Evolutionary conservation across 202 grass and related monocot genomes (phyloP).

Genomic region (Panicum virgatum): DNA sequence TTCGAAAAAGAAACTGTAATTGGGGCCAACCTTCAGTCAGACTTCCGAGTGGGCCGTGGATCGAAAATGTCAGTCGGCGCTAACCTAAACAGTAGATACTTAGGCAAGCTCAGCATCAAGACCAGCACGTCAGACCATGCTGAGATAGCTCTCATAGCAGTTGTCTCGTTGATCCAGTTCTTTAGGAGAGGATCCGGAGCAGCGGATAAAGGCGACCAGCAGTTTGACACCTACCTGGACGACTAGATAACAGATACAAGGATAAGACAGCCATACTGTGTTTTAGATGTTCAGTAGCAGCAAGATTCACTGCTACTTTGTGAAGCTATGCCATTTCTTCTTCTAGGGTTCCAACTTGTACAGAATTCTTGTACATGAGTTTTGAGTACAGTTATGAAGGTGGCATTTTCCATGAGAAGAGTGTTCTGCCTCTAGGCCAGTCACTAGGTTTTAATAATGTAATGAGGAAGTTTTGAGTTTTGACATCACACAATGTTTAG

Average conservation of each 20-base stretch:
- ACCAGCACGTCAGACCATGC: constrained; percentile 71
- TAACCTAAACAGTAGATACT: constrained; percentile 76
- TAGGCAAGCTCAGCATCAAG: constrained; percentile 66
- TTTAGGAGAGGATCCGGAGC: constrained; percentile 54
- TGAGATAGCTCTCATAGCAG: constrained; percentile 63
- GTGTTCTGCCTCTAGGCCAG: not conserved
- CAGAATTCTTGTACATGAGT: constrained; percentile 31
- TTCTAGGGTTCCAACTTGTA: constrained; percentile 42
- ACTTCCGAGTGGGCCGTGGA: constrained; percentile 64
- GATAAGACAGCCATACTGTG: not conserved
- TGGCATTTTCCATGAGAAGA: not conserved
- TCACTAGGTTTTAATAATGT: not conserved
- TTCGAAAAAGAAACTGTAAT: constrained; percentile 75
- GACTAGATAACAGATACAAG: constrained; percentile 13
- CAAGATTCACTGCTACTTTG: not conserved
- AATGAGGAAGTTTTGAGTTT: constrained; percentile 23
- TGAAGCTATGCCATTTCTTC: not conserved
- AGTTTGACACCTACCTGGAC: constrained; percentile 23
- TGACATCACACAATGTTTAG: not conserved
- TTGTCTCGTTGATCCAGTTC: constrained; percentile 64
- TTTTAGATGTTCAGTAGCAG: constrained; percentile 10
- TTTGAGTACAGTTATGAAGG: not conserved
- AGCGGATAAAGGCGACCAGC: constrained; percentile 38
- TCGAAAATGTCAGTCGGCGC: constrained; percentile 63
- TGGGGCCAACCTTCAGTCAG: constrained; percentile 62